These are phyloP conservation scores for Thraustotheca clavata DNA, from an alignment of 352 stramenopile species.

Conservation along the genomic window DNA sequence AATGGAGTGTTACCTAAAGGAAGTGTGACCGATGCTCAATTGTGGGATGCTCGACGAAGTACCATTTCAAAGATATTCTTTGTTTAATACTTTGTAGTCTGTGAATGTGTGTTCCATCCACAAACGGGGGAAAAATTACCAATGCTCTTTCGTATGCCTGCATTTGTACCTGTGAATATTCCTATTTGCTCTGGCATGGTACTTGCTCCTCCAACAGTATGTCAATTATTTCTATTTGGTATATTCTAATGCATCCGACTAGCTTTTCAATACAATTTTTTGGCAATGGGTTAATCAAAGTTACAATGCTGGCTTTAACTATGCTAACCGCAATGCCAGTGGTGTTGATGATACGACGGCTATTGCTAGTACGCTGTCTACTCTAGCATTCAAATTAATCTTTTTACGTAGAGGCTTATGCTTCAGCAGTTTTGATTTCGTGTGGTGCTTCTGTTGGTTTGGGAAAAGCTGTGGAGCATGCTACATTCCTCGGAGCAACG, in stretches of 20 bases:
- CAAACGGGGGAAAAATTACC: slow-evolving; percentile 73
- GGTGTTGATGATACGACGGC: slow-evolving; percentile 64
- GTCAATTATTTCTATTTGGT: background rate
- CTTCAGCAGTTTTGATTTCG: slow-evolving; percentile 65
- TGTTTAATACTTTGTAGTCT: slow-evolving; percentile 30
- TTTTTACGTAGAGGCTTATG: slow-evolving; percentile 55
- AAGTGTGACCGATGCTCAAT: slow-evolving; percentile 48
- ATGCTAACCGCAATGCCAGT: slow-evolving; percentile 80
- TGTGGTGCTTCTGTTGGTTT: slow-evolving; percentile 68
- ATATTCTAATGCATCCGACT: slow-evolving; percentile 16
- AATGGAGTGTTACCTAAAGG: slow-evolving; percentile 35
- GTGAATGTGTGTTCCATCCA: slow-evolving; percentile 71
- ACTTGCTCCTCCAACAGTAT: slow-evolving; percentile 60
- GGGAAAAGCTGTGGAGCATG: slow-evolving; percentile 62
- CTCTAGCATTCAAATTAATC: background rate
- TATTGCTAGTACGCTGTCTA: slow-evolving; percentile 54
- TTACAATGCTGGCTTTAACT: slow-evolving; percentile 87
- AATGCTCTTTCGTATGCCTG: slow-evolving; percentile 57
- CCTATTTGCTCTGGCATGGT: slow-evolving; percentile 82
- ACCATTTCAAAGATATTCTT: background rate
- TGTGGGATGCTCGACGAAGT: slow-evolving; percentile 71
- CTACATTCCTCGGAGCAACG: slow-evolving; percentile 56
- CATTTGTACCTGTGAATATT: slow-evolving; percentile 84
- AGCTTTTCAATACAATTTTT: slow-evolving; percentile 74
- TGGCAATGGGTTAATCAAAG: slow-evolving; percentile 87